Conservation (phyloP, 306 rosid species). For the barrel medic (Medicago truncatula) region MtrunA17r5.0-ANR NC_053049.1:33357001-33357500, state of each 20-base stretch:
- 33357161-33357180: slow-evolving; percentile 41
- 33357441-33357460: background rate
- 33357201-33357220: slow-evolving; percentile 26
- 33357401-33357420: background rate
- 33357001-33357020: slow-evolving; percentile 43
- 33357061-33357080: slow-evolving; percentile 71
- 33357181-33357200: slow-evolving; percentile 54
- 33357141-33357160: slow-evolving; percentile 56
- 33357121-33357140: slow-evolving; percentile 71
- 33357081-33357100: slow-evolving; percentile 82
- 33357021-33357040: background rate
- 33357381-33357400: slow-evolving; percentile 34
- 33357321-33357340: slow-evolving; percentile 43
- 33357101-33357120: slow-evolving; percentile 71
- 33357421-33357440: background rate
- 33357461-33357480: background rate
- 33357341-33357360: slow-evolving; percentile 14
- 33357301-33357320: slow-evolving; percentile 1
- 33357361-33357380: background rate
- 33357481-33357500: background rate
- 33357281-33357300: slow-evolving; percentile 1
- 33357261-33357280: background rate
- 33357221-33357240: background rate
- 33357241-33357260: background rate
- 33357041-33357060: slow-evolving; percentile 82